These are phyloP conservation scores for Aegilops bicornis DNA, from an alignment of 176 grass and related monocot genomes.

Conservation along the genomic window DNA sequence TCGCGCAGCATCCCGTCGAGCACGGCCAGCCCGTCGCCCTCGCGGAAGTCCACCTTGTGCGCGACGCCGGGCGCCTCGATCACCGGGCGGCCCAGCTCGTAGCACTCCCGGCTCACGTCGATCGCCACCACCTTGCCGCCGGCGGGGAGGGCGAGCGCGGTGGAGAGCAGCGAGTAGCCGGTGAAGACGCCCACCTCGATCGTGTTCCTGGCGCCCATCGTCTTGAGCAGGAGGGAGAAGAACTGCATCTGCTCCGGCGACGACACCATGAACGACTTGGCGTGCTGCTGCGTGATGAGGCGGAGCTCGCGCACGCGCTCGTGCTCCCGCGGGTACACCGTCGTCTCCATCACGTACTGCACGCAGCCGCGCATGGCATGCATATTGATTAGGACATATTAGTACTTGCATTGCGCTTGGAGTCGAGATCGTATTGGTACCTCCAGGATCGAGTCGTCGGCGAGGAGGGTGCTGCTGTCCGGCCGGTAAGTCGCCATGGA, in stretches of 20 bases:
- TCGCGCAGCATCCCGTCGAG: constrained; percentile 19
- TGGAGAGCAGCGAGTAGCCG: constrained; percentile 65
- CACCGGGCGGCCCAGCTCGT: constrained; percentile 51
- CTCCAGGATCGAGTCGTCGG: too few species aligned
- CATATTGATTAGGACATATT: too few species aligned
- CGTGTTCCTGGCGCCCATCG: constrained; percentile 56
- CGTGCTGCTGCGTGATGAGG: constrained; percentile 30
- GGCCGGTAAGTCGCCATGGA: too few species aligned
- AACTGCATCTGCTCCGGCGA: constrained; percentile 57
- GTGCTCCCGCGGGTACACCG: constrained; percentile 23
- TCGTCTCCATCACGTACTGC: constrained; percentile 11
- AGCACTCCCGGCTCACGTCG: constrained; percentile 48
- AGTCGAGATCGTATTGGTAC: too few species aligned
- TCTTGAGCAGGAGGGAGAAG: constrained; percentile 47
- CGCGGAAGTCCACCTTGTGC: constrained; percentile 71
- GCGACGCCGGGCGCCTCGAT: constrained; percentile 62
- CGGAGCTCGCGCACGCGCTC: constrained; percentile 35
- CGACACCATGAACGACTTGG: constrained; percentile 27
- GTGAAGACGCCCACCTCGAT: constrained; percentile 70
- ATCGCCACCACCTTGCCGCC: constrained; percentile 60
- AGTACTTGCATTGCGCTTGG: too few species aligned
- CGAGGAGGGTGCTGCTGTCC: too few species aligned
- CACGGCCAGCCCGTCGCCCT: constrained; percentile 35
- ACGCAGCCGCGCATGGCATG: too few species aligned
- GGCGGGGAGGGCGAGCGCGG: constrained; percentile 48